Evolutionary conservation across 371 early-diverging fungal genomes (phyloP), one percentile per base, ranked within the genome.

Genomic region (Nematocida sp.): DNA sequence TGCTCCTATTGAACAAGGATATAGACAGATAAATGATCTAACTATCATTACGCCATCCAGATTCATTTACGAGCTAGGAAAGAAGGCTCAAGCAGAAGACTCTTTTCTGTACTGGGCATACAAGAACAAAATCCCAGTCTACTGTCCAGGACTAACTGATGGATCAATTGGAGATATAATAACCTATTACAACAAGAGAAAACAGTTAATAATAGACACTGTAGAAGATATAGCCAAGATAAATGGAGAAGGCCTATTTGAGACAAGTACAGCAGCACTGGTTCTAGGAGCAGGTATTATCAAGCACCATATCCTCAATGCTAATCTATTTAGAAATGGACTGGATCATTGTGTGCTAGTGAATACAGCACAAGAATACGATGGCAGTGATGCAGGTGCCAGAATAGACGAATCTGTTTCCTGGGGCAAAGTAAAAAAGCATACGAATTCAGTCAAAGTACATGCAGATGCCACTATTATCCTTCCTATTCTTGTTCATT

Each of bases 281-380:
- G 93, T 97, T 67, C 85, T 96, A 32, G 98, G 98, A n/a, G 93
- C 95, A 74, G 98, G 98, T 17, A 85, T 96, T 15, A 86, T 96
- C 65, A 99, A 99, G 84, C 99, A 99, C 83, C 97, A 96, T 81
- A 95, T 96, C 76, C 91, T 94, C 81, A 99, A 99, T 80, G 98
- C 98, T 34, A 97, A 97, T 81, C 85, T 99, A 43, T 82, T 89
- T 87, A 87, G 96, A 65, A 95, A 99, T 81, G 99, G 99, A 27
- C 91, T 96, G 2, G 95, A 99, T 79, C 94, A 88, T 80, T 91
- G 96, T 9, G 95, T 97, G 1, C 91, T 91, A 76, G 88, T 99
- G 81, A 97, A 97, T 80, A 96, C 96, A 0, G 95, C 90, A 0
- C 91, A 91, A 78, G 98, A 99, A 81, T 96, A 90, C 85, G 97